These are phyloP conservation scores for Schizopora paradoxa DNA, from an alignment of 1,284 basidiomycete genomes.

Conservation along the genomic window DNA sequence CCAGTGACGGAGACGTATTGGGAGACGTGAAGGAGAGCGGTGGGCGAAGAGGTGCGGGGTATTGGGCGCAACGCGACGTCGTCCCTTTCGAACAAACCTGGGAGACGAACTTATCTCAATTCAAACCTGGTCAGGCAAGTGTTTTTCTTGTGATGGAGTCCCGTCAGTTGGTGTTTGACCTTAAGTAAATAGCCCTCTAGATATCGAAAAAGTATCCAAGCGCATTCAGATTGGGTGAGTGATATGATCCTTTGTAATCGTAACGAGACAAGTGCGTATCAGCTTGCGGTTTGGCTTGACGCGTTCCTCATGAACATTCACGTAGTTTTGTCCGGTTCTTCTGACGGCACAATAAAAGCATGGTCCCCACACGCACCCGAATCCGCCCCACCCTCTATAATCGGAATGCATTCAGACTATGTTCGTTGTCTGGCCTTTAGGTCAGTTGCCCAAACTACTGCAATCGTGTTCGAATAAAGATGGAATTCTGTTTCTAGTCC, in stretches of 20 bases:
- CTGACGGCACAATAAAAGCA: slow-evolving; percentile 90
- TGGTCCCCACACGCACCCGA: slow-evolving; percentile 81
- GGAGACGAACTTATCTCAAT: slow-evolving; percentile 61
- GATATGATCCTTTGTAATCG: slow-evolving; percentile 90
- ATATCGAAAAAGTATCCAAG: slow-evolving; percentile 82
- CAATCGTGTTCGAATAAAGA: slow-evolving; percentile 19
- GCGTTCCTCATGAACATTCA: not conserved
- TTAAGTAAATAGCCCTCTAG: slow-evolving; percentile 38
- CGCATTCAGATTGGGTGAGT: slow-evolving; percentile 95
- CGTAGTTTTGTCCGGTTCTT: slow-evolving; percentile 87
- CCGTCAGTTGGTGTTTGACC: slow-evolving; percentile 9
- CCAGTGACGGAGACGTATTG: slow-evolving; percentile 67
- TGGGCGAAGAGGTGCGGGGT: slow-evolving; percentile 32
- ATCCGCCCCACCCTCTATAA: slow-evolving; percentile 52
- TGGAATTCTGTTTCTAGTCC: slow-evolving; percentile 38
- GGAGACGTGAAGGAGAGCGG: slow-evolving; percentile 55
- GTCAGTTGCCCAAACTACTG: slow-evolving; percentile 36
- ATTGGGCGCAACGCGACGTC: slow-evolving; percentile 25
- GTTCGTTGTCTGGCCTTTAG: slow-evolving; percentile 82
- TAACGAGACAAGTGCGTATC: slow-evolving; percentile 74
- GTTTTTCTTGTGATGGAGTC: not conserved
- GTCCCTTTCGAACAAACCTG: slow-evolving; percentile 70
- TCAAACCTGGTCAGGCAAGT: slow-evolving; percentile 46
- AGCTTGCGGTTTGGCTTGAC: not conserved
- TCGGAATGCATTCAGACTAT: slow-evolving; percentile 92